A percentile compares a stretch with the other conserved stretches of the same genome.
phyloP scores from a whole-genome alignment of 768 basidiomycete genomes.

The Imleria badia region DNA sequence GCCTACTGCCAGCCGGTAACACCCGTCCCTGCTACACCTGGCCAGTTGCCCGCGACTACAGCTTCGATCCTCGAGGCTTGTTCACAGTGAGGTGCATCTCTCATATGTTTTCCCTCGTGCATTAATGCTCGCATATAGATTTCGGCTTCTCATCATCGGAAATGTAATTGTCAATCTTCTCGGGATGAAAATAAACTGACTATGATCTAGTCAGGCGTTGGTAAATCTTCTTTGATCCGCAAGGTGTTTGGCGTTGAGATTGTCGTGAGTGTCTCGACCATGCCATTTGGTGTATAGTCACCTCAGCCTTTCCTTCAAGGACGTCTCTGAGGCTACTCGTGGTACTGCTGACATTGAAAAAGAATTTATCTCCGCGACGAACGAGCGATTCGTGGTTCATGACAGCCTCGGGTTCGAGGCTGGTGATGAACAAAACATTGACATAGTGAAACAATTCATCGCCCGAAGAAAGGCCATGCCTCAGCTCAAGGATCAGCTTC shows the following conservation, averaged over 20 bases:
- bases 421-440: slow-evolving; percentile 8
- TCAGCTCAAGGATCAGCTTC: slow-evolving; percentile 4
- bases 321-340: not conserved
- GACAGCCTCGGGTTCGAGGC: slow-evolving; percentile 20
- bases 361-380: slow-evolving; percentile 13
- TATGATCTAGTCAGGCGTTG: slow-evolving; percentile 12
- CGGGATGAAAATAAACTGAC: not conserved
- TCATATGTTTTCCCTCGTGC: not conserved
- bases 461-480: slow-evolving; percentile 1
- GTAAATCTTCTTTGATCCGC: slow-evolving; percentile 13
- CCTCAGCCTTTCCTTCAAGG: not conserved
- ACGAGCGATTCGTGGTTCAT: slow-evolving; percentile 17
- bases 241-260: slow-evolving; percentile 11
- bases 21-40: not conserved
- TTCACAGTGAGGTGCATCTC: slow-evolving; percentile 2
- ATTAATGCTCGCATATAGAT: not conserved
- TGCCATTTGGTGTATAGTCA: not conserved
- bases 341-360: slow-evolving; percentile 9
- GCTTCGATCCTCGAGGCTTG: slow-evolving; percentile 8
- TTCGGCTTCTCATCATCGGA: slow-evolving; percentile 16
- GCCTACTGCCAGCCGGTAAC: slow-evolving; percentile 1
- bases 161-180: slow-evolving; percentile 2
- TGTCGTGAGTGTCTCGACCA: slow-evolving; percentile 8
- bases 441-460: slow-evolving; percentile 3
- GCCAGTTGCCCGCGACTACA: slow-evolving; percentile 8